Evolutionary conservation across 495 filamentous ascomycete genomes (phyloP).

Genomic region (Trichoderma reesei): DNA sequence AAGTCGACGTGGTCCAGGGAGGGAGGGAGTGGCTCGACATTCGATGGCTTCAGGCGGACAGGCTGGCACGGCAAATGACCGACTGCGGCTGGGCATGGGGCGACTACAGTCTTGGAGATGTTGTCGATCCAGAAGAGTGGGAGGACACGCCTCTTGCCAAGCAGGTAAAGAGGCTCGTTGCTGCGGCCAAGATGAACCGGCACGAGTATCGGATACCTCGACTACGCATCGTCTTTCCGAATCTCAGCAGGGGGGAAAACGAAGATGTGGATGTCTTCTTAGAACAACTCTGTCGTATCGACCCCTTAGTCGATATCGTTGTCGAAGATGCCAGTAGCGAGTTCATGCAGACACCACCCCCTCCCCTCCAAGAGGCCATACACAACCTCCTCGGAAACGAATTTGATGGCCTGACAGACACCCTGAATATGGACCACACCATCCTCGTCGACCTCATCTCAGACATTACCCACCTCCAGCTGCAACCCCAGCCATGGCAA

Average conservation of each 20-base stretch:
- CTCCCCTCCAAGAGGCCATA: slow-evolving; percentile 26
- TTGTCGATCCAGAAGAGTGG: slow-evolving; percentile 28
- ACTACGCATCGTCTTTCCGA: slow-evolving; percentile 52
- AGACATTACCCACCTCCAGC: slow-evolving; percentile 55
- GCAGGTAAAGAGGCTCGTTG: slow-evolving; percentile 40
- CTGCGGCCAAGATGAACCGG: slow-evolving; percentile 42
- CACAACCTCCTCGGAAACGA: slow-evolving; percentile 42
- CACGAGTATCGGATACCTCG: slow-evolving; percentile 49
- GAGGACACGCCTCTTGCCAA: slow-evolving; percentile 48
- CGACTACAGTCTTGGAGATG: background rate
- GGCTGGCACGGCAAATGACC: slow-evolving; percentile 1
- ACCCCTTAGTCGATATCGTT: slow-evolving; percentile 38
- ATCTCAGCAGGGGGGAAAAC: slow-evolving; percentile 37
- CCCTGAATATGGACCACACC: slow-evolving; percentile 65
- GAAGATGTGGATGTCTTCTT: slow-evolving; percentile 50
- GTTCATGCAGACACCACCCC: slow-evolving; percentile 12
- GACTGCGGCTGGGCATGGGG: slow-evolving; percentile 8
- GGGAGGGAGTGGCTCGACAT: slow-evolving; percentile 5
- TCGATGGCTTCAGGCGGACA: background rate
- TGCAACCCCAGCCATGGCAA: slow-evolving; percentile 34
- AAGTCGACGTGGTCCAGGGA: slow-evolving; percentile 5
- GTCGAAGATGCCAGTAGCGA: slow-evolving; percentile 11
- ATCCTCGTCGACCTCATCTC: slow-evolving; percentile 60
- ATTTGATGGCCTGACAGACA: slow-evolving; percentile 44
- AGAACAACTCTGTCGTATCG: slow-evolving; percentile 45